phyloP scores from a whole-genome alignment of 805 yeast species.

The Ogataea pilisensis region DNA sequence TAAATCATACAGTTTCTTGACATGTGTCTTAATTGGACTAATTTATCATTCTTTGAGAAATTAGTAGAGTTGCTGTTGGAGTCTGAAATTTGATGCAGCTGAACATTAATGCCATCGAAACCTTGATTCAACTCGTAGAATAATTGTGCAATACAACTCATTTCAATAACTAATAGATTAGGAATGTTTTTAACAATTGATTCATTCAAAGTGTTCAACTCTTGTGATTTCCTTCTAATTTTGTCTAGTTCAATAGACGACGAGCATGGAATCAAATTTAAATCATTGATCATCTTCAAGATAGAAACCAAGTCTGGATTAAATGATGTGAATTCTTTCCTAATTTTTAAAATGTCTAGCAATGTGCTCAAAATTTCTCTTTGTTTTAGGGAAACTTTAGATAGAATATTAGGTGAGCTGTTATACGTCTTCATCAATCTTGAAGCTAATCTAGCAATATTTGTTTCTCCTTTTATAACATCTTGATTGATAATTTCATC shows the following conservation, averaged over 20 bases:
- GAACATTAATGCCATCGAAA: slow-evolving; percentile 18
- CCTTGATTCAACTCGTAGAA: slow-evolving; percentile 41
- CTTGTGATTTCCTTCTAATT: slow-evolving; percentile 65
- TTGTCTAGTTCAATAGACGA: slow-evolving; percentile 45
- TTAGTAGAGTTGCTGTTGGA: slow-evolving; percentile 30
- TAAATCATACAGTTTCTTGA: slow-evolving; percentile 89
- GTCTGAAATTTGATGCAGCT: slow-evolving; percentile 14
- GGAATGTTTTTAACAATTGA: slow-evolving; percentile 77
- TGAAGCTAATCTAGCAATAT: slow-evolving; percentile 43
- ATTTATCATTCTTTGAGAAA: slow-evolving; percentile 48
- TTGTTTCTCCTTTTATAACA: slow-evolving; percentile 37
- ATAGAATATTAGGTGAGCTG: slow-evolving; percentile 55
- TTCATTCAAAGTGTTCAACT: slow-evolving; percentile 60
- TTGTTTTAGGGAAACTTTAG: slow-evolving; percentile 48
- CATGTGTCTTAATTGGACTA: slow-evolving; percentile 50
- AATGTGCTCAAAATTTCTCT: slow-evolving; percentile 64
- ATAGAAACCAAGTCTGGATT: slow-evolving; percentile 47
- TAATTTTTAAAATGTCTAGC: slow-evolving; percentile 62
- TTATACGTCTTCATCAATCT: slow-evolving; percentile 43
- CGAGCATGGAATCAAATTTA: slow-evolving; percentile 65
- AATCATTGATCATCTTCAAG: slow-evolving; percentile 47
- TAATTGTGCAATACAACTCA: slow-evolving; percentile 69
- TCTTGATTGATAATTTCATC: slow-evolving; percentile 19
- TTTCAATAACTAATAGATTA: slow-evolving; percentile 68
- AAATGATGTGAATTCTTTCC: slow-evolving; percentile 49